These are phyloP conservation scores for Citrullus colocynthis DNA, from an alignment of 306 rosid genomes.

Conservation along the genomic window DNA sequence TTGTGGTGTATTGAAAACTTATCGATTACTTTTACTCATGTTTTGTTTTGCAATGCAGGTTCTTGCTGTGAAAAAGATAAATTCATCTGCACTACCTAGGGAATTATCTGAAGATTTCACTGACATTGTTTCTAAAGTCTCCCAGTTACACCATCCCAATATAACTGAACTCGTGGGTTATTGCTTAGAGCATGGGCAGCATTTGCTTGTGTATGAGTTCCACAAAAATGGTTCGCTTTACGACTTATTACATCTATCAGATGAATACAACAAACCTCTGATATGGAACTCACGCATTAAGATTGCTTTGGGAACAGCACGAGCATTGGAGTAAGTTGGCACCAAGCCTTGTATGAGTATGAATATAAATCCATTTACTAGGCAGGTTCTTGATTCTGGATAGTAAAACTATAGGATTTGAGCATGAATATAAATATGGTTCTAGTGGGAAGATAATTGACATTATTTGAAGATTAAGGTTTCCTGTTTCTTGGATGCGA, in stretches of 20 bases:
- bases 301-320: constrained; percentile 93
- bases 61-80: constrained; percentile 87
- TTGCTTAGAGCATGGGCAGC: constrained; percentile 94
- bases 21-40: background rate
- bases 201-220: constrained; percentile 74
- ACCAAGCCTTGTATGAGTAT: background rate
- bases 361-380: background rate
- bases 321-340: constrained; percentile 76
- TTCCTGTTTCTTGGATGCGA: background rate
- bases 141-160: constrained; percentile 71
- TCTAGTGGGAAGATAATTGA: background rate
- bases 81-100: constrained; percentile 52
- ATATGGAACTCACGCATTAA: constrained; percentile 90
- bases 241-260: constrained; percentile 74
- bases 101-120: constrained; percentile 46
- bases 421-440: background rate
- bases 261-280: constrained; percentile 71
- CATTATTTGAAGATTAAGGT: background rate
- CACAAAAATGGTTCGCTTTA: constrained; percentile 77
- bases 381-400: too few species aligned
- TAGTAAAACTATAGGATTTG: too few species aligned
- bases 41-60: constrained; percentile 29
- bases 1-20: background rate
- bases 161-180: constrained; percentile 85
- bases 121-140: constrained; percentile 59